Conservation (phyloP, 306 rosid species). For the Hippophae gyantsensis region DNA sequence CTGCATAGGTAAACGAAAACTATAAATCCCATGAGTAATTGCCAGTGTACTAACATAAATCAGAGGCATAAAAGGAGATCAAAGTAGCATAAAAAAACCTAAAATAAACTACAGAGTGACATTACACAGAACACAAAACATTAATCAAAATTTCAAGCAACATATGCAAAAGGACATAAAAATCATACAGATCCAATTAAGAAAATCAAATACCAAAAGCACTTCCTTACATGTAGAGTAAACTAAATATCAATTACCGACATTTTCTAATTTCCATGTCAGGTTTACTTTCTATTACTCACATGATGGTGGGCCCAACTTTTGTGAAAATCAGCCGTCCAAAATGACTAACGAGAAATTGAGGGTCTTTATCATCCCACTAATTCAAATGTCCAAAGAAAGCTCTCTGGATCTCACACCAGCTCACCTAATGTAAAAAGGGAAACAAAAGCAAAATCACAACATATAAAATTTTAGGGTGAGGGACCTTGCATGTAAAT, state of each 20-base stretch:
- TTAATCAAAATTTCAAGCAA: not conserved
- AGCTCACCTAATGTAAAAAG: slow-evolving; percentile 17
- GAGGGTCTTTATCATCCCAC: slow-evolving; percentile 15
- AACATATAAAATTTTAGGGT: too few relatives aligned
- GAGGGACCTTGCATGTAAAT: too few relatives aligned
- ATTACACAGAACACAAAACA: not conserved
- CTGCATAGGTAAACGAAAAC: slow-evolving; percentile 31
- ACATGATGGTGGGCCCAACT: slow-evolving; percentile 51
- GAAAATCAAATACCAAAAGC: slow-evolving; percentile 26
- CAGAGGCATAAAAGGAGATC: not conserved
- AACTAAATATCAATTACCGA: slow-evolving; percentile 45
- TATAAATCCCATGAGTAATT: not conserved
- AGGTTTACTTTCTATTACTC: slow-evolving; percentile 31
- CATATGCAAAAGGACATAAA: not conserved
- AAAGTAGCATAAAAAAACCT: not conserved
- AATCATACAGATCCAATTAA: slow-evolving; percentile 21
- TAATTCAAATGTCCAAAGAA: slow-evolving; percentile 15
- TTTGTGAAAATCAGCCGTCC: slow-evolving; percentile 13
- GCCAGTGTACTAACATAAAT: not conserved
- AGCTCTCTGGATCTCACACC: slow-evolving; percentile 30
- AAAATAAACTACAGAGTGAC: too few relatives aligned
- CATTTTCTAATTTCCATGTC: slow-evolving; percentile 33
- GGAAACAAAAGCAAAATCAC: slow-evolving; percentile 1
- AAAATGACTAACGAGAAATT: not conserved
- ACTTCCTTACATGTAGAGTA: slow-evolving; percentile 22